Base-by-base conservation (phyloP, 352 stramenopile genomes). In the Poterioochromonas sp. region DNA sequence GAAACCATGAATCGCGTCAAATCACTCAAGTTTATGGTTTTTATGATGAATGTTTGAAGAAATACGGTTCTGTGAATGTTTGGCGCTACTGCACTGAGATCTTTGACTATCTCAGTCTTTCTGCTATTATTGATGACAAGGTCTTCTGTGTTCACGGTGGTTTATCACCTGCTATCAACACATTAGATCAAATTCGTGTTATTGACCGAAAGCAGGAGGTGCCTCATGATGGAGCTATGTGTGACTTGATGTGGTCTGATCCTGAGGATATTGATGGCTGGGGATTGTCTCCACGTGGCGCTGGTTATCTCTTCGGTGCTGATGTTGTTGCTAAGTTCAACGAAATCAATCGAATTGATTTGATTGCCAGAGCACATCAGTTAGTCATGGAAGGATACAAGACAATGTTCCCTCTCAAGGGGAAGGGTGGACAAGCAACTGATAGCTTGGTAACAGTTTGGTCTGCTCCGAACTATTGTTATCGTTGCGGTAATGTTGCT, bases 11-110 rank as follows among this genome's bases (percentile, higher is more conserved):
- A 86, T 93, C 85, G 74, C 86, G 95, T 73, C 94, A 98, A 85
- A 99, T 99, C 83, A 99, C 94, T 29, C 93, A 98, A 83, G 94
- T 99, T 3, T 99, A 99, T 83, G 95, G 96, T 40, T 99, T 99
- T 82, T 99, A 99, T 83, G 95, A 99, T 83, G 96, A 99, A 84
- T 99, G 96, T 81, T 85, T 96, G 26, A 89, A 90, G 79, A 94
- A 98, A 83, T 99, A 99, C 83, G 94, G 94, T 44, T 96, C 87
- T 40, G 95, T 98, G 65, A 99, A 99, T 86, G 94, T 99, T 37
- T 99, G 95, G 95, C 88, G 91, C 54, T 98, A 98, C 84, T 99
- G 94, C 88, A 99, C 95, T 73, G 95, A 99, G 82, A 98, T 99
- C 82, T 99, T 99, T 82, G 96, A 99, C 86, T 99, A 98, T 88